phyloP scores from a whole-genome alignment of 805 yeast genomes.

The Monosporozyma servazzii region DNA sequence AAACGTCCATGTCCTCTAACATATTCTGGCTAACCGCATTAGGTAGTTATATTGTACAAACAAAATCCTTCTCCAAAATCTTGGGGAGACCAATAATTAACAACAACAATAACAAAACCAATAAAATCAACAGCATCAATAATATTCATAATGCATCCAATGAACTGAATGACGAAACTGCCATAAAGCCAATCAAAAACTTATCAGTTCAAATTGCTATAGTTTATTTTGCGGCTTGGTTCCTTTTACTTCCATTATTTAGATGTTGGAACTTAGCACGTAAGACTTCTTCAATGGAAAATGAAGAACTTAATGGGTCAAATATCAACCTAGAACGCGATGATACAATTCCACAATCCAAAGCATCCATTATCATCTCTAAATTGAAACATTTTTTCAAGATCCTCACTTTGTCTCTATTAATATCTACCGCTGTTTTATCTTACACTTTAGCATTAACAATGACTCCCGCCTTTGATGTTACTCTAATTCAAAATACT shows the following conservation, averaged over 20 bases:
- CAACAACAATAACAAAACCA: not conserved
- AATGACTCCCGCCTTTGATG: slow-evolving; percentile 26
- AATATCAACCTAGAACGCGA: not conserved
- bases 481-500: slow-evolving; percentile 25
- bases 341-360: not conserved
- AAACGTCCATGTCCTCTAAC: slow-evolving; percentile 6
- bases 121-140: not conserved
- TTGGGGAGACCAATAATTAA: slow-evolving; percentile 5
- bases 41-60: slow-evolving; percentile 23
- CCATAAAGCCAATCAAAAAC: slow-evolving; percentile 1
- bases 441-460: slow-evolving; percentile 21
- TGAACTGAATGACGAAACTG: not conserved
- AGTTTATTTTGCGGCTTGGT: slow-evolving; percentile 21
- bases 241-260: slow-evolving; percentile 17
- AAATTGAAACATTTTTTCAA: slow-evolving; percentile 8
- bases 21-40: slow-evolving; percentile 21
- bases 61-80: slow-evolving; percentile 19
- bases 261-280: slow-evolving; percentile 9
- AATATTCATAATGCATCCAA: not conserved
- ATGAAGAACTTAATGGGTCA: not conserved
- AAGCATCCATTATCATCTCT: not conserved
- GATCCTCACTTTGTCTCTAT: slow-evolving; percentile 13
- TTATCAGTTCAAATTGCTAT: slow-evolving; percentile 17
- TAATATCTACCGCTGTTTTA: slow-evolving; percentile 13
- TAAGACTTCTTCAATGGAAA: slow-evolving; percentile 1